These are phyloP conservation scores for Hortaea werneckii DNA, from an alignment of 2,329 filamentous ascomycete species.

Conservation along the genomic window DNA sequence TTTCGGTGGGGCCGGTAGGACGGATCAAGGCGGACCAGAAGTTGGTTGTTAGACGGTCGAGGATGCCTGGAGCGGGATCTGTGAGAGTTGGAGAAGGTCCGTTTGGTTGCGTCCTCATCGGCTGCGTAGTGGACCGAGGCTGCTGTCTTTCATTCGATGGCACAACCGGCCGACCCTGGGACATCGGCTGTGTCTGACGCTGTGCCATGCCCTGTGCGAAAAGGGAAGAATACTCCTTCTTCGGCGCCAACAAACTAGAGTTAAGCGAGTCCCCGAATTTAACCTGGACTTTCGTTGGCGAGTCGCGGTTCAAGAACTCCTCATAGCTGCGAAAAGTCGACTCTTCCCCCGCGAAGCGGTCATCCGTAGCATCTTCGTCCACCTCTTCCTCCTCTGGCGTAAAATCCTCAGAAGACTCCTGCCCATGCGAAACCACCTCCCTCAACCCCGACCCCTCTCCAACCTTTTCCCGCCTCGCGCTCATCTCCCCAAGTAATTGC, in stretches of 20 bases:
- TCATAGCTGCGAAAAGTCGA: constrained; percentile 21
- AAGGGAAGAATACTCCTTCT: constrained; percentile 15
- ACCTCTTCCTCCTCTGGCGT: constrained; percentile 2
- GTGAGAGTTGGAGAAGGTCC: no score
- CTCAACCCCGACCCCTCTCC: constrained; percentile 3
- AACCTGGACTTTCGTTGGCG: constrained; percentile 25
- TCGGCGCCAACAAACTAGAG: constrained; percentile 8
- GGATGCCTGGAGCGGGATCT: no score
- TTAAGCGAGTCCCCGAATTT: constrained; percentile 25
- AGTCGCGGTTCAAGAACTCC: constrained; percentile 26
- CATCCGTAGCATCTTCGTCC: constrained; percentile 4
- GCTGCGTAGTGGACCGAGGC: no score
- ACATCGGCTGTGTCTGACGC: no score
- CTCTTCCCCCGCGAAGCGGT: neutral
- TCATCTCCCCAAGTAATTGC: constrained; percentile 19
- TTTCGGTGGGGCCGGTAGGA: constrained; percentile 11
- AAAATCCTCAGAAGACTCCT: neutral
- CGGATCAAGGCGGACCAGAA: constrained; percentile 22
- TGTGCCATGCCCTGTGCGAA: no score
- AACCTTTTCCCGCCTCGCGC: constrained; percentile 1
- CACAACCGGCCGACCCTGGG: no score
- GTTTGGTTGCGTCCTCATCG: no score
- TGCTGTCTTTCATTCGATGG: no score
- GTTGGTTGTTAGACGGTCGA: constrained; percentile 15
- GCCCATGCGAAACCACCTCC: neutral